Evolutionary conservation across 2,329 filamentous ascomycete species (phyloP).

Genomic region (Fusarium fujikuroi): DNA sequence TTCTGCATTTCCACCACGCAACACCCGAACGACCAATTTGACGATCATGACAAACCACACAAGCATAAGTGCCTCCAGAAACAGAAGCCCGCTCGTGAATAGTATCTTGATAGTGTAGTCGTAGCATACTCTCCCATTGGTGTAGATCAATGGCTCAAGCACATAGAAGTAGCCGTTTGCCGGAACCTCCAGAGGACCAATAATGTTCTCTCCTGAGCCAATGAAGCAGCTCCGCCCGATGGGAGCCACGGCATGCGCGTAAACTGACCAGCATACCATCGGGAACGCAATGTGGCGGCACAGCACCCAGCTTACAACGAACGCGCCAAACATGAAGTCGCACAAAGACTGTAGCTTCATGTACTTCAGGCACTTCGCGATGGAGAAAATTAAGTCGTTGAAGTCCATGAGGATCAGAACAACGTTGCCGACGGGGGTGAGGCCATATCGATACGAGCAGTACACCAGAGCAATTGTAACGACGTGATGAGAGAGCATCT

Average conservation of each 20-base stretch:
- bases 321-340: conserved; percentile 86
- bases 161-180: conserved; percentile 67
- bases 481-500: conserved; percentile 96
- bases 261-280: conserved; percentile 79
- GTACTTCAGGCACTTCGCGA: conserved; percentile 93
- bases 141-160: conserved; percentile 76
- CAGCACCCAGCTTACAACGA: conserved; percentile 85
- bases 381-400: conserved; percentile 75
- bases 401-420: conserved; percentile 94
- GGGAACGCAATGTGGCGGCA: conserved; percentile 85
- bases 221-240: conserved; percentile 74
- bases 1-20: conserved; percentile 80
- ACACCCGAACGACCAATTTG: conserved; percentile 68
- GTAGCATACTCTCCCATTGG: conserved; percentile 81
- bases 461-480: conserved; percentile 85
- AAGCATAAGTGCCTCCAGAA: conserved; percentile 81
- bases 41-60: conserved; percentile 89
- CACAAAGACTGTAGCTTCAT: conserved; percentile 78
- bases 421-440: conserved; percentile 86
- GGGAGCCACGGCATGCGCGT: conserved; percentile 17
- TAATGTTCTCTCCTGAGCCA: conserved; percentile 63
- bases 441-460: conserved; percentile 85
- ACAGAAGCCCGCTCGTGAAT: conserved; percentile 82
- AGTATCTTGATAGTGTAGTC: conserved; percentile 76
- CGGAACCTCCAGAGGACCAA: conserved; percentile 61